Evolutionary conservation across 2,329 filamentous ascomycete genomes (phyloP).

Genomic region (Aspergillus vadensis): DNA sequence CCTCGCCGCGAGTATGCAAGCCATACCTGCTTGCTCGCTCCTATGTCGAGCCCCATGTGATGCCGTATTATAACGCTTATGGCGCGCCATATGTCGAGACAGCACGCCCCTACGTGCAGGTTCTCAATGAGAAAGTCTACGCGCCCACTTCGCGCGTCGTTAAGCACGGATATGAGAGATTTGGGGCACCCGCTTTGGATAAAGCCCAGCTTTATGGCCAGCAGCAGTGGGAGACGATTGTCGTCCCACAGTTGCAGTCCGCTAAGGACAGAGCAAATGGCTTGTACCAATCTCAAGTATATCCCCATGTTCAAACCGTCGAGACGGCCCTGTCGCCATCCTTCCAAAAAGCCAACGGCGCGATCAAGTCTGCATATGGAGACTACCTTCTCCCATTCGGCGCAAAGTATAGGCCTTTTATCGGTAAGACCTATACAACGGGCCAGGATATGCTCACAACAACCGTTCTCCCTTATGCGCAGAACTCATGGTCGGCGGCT

Average conservation of each 20-base stretch:
- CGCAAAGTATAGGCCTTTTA: conserved; percentile 71
- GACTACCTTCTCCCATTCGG: conserved; percentile 75
- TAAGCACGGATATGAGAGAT: conserved; percentile 62
- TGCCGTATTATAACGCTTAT: conserved; percentile 84
- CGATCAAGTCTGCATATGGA: conserved; percentile 23
- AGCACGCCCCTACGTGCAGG: conserved; percentile 70
- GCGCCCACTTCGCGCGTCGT: conserved; percentile 68
- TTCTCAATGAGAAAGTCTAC: conserved; percentile 63
- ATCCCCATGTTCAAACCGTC: conserved; percentile 70
- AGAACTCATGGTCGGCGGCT: conserved; percentile 69
- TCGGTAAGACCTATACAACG: conserved; percentile 66
- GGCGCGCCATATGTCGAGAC: conserved; percentile 79
- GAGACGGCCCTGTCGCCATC: conserved; percentile 67
- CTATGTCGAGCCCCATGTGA: conserved; percentile 71
- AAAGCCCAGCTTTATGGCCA: conserved; percentile 67
- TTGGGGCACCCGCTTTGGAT: conserved; percentile 72
- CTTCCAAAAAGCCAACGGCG: conserved; percentile 71
- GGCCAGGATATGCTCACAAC: conserved; percentile 68
- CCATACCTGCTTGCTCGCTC: conserved; percentile 70
- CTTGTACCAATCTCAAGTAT: conserved; percentile 71
- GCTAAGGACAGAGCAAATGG: conserved; percentile 62
- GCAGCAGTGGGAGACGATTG: conserved; percentile 75
- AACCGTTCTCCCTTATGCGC: conserved; percentile 71
- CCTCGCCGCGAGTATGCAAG: conserved; percentile 77
- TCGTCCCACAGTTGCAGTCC: conserved; percentile 72